Percentiles rank a stretch among this genome's conserved stretches.
phyloP scores from a whole-genome alignment of 2,329 filamentous ascomycete genomes.

The Didymella pomorum region DNA sequence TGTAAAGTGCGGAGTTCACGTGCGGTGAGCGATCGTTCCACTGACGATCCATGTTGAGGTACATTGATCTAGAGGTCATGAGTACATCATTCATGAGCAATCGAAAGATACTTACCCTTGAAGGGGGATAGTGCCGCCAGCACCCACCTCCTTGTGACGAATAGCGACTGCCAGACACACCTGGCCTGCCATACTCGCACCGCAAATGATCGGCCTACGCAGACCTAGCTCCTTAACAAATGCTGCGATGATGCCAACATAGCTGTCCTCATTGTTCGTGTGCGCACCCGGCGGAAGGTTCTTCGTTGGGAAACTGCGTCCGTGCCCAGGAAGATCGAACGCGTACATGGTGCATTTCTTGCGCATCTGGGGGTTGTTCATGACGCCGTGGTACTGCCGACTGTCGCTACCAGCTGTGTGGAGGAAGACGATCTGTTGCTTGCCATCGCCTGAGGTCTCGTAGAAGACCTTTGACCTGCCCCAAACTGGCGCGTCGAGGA shows the following conservation, averaged over 20 bases:
- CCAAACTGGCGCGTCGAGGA: constrained; percentile 57
- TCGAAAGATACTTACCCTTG: constrained; percentile 48
- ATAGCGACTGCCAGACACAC: constrained; percentile 59
- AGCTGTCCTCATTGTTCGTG: constrained; percentile 58
- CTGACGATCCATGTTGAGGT: constrained; percentile 54
- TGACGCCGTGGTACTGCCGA: constrained; percentile 61
- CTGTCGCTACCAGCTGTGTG: constrained; percentile 59
- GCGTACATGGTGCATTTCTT: constrained; percentile 60
- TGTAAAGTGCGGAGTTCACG: constrained; percentile 59
- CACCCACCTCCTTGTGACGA: constrained; percentile 57
- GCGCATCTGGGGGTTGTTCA: constrained; percentile 59
- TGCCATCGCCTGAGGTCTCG: constrained; percentile 57
- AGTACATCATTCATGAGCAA: constrained; percentile 22
- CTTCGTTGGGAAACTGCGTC: constrained; percentile 57
- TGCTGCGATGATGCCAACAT: constrained; percentile 56
- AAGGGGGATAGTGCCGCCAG: constrained; percentile 57
- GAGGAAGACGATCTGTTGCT: constrained; percentile 56
- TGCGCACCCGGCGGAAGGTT: constrained; percentile 55
- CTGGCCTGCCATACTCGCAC: constrained; percentile 61
- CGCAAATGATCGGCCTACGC: constrained; percentile 59
- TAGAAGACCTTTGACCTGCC: constrained; percentile 61
- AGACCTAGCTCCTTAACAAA: constrained; percentile 56
- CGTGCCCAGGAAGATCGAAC: constrained; percentile 61
- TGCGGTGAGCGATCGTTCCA: constrained; percentile 58
- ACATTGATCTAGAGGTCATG: constrained; percentile 42